phyloP scores from a whole-genome alignment of 768 basidiomycete species.

The Leccinum uliginosum region DNA sequence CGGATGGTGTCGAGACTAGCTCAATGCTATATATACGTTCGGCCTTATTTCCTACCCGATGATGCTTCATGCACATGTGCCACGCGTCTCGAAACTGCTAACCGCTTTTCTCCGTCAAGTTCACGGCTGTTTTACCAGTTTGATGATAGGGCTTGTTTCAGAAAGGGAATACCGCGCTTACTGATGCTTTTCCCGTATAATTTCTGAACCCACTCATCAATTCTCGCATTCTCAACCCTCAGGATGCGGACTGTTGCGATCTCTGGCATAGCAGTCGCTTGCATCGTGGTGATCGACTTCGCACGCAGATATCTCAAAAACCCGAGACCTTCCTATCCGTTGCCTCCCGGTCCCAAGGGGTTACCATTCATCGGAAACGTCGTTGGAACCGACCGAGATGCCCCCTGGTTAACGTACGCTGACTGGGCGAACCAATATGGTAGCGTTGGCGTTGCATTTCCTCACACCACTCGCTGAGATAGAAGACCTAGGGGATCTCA shows the following conservation, averaged over 20 bases:
- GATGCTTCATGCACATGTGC: background rate
- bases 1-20: too few relatives aligned
- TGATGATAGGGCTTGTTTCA: background rate
- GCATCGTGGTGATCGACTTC: constrained; percentile 9
- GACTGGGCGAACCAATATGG: constrained; percentile 38
- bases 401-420: constrained; percentile 36
- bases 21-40: background rate
- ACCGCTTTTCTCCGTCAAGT: background rate
- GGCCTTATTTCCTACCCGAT: background rate
- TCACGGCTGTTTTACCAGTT: background rate
- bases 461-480: background rate
- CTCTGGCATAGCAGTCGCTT: constrained; percentile 3
- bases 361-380: constrained; percentile 38
- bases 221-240: background rate
- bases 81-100: background rate
- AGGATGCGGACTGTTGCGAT: constrained; percentile 6
- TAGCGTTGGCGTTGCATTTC: background rate
- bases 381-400: constrained; percentile 25
- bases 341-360: constrained; percentile 37
- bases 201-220: background rate
- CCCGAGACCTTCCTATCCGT: constrained; percentile 3
- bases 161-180: background rate
- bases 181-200: constrained; percentile 1
- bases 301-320: constrained; percentile 5
- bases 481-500: constrained; percentile 35